Percentiles rank a stretch among this genome's conserved stretches.
Evolutionary conservation across 305 asterid species (phyloP).

Genomic region (Coffea humblotiana): DNA sequence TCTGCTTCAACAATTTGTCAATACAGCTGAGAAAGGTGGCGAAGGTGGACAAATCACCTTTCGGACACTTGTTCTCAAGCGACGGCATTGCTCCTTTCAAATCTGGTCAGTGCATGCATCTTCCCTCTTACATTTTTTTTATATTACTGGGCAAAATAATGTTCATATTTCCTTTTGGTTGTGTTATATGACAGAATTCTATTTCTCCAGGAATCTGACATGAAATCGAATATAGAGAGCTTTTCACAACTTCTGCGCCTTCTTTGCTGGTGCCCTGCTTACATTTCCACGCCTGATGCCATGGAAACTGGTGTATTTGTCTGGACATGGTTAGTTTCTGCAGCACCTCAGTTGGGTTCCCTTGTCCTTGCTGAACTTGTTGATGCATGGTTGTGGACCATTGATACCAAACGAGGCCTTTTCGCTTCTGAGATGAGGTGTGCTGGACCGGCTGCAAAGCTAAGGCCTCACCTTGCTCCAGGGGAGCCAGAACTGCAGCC

Average conservation of each 20-base stretch:
- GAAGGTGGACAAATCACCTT: conserved; percentile 84
- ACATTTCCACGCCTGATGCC: conserved; percentile 91
- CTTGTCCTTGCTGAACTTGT: conserved; percentile 98
- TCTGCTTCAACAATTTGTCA: conserved; percentile 87
- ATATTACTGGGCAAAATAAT: neutral
- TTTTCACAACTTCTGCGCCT: conserved; percentile 98
- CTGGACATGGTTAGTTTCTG: conserved; percentile 99
- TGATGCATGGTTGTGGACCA: conserved; percentile 99
- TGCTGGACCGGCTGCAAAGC: conserved; percentile 92
- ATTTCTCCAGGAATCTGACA: conserved; percentile 72
- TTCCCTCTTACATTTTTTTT: conserved; percentile 16
- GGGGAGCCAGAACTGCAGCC: conserved; percentile 93
- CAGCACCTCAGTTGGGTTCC: conserved; percentile 97
- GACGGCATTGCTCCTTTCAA: conserved; percentile 92
- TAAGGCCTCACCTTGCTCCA: conserved; percentile 97
- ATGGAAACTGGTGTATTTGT: conserved; percentile 97
- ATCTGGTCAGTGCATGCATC: conserved; percentile 50
- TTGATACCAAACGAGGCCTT: conserved; percentile 96
- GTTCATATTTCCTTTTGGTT: conserved; percentile 6
- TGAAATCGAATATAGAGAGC: conserved; percentile 72
- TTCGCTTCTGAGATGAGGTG: conserved; percentile 83
- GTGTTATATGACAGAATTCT: conserved; percentile 12
- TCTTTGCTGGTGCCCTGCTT: conserved; percentile 99
- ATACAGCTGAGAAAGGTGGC: conserved; percentile 83
- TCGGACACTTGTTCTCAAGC: conserved; percentile 98